phyloP scores from a whole-genome alignment of 2,329 filamentous ascomycete species.

The Grosmannia clavigera region DNA sequence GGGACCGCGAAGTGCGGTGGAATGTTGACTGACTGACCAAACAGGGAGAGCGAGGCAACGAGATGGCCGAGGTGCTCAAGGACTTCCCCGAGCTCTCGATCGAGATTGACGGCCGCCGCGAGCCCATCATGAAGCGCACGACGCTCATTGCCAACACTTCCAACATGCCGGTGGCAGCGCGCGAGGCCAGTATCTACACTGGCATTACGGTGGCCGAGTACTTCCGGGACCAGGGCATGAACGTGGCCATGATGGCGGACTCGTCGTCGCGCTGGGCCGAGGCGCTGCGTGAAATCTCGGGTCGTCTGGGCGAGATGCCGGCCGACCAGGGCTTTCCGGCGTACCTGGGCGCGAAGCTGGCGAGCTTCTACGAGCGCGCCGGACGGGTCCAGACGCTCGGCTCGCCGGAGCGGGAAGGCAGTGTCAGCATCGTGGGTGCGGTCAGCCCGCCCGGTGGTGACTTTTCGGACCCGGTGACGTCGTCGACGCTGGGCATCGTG shows the following conservation, averaged over 20 bases:
- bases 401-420: conserved; percentile 77
- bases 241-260: conserved; percentile 99
- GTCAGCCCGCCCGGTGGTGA: conserved; percentile 97
- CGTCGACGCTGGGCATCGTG: conserved; percentile 86
- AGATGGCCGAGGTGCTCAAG: conserved; percentile 99
- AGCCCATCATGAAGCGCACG: conserved; percentile 99
- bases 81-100: conserved; percentile 98
- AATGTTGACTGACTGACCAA: neutral
- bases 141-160: conserved; percentile 98
- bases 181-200: conserved; percentile 98
- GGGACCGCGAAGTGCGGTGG: neutral
- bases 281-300: conserved; percentile 94
- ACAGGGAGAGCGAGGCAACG: conserved; percentile 77
- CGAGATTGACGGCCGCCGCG: conserved; percentile 82
- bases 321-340: conserved; percentile 99
- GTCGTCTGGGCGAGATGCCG: conserved; percentile 98
- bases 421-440: conserved; percentile 94
- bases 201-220: conserved; percentile 92
- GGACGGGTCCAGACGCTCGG: conserved; percentile 77
- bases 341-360: conserved; percentile 90
- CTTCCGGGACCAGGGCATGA: conserved; percentile 91
- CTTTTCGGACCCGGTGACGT: conserved; percentile 96
- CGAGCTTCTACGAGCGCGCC: conserved; percentile 98
- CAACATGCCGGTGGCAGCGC: conserved; percentile 98
- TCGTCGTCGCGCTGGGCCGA: conserved; percentile 97